Percentiles rank a stretch among this genome's conserved stretches.
These are phyloP conservation scores for Leptoxyphium fumago DNA, from an alignment of 2,329 filamentous ascomycete species.

Conservation along the genomic window DNA sequence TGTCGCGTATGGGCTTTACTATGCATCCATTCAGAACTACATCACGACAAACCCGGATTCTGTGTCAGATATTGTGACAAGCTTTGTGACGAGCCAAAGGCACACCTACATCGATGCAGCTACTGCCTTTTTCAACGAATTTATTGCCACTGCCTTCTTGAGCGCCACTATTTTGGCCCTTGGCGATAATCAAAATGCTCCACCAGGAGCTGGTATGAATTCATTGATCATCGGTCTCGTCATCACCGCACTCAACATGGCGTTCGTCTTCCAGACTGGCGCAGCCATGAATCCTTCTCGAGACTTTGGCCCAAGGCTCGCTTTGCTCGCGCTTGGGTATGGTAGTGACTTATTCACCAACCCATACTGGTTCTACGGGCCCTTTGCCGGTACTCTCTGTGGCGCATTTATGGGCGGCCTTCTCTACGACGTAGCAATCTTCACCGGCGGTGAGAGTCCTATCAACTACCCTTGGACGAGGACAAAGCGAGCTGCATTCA, in stretches of 20 bases:
- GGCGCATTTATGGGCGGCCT: slow-evolving; percentile 31
- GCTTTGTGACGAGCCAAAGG: slow-evolving; percentile 33
- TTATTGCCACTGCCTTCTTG: slow-evolving; percentile 29
- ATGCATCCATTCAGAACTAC: slow-evolving; percentile 22
- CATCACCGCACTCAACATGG: slow-evolving; percentile 21
- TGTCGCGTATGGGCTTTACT: slow-evolving; percentile 31
- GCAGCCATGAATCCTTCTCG: slow-evolving; percentile 34
- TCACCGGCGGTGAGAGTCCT: slow-evolving; percentile 34
- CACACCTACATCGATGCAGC: slow-evolving; percentile 26
- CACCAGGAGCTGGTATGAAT: slow-evolving; percentile 35
- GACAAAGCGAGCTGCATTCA: slow-evolving; percentile 12
- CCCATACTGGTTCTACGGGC: slow-evolving; percentile 34
- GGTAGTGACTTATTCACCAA: slow-evolving; percentile 23
- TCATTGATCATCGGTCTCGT: slow-evolving; percentile 35
- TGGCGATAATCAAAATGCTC: slow-evolving; percentile 18
- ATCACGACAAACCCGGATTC: slow-evolving; percentile 8
- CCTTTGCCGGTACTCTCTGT: slow-evolving; percentile 25
- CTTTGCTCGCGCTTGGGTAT: slow-evolving; percentile 31
- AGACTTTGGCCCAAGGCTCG: slow-evolving; percentile 36
- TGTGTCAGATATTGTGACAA: slow-evolving; percentile 20
- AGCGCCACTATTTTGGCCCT: slow-evolving; percentile 26
- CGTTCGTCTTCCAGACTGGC: slow-evolving; percentile 34
- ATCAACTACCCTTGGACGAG: slow-evolving; percentile 32
- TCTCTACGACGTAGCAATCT: slow-evolving; percentile 36
- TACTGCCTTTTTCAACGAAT: slow-evolving; percentile 37